Base-by-base conservation (phyloP, 2,329 filamentous ascomycete genomes). In the Proliferodiscus dingleyae region DNA sequence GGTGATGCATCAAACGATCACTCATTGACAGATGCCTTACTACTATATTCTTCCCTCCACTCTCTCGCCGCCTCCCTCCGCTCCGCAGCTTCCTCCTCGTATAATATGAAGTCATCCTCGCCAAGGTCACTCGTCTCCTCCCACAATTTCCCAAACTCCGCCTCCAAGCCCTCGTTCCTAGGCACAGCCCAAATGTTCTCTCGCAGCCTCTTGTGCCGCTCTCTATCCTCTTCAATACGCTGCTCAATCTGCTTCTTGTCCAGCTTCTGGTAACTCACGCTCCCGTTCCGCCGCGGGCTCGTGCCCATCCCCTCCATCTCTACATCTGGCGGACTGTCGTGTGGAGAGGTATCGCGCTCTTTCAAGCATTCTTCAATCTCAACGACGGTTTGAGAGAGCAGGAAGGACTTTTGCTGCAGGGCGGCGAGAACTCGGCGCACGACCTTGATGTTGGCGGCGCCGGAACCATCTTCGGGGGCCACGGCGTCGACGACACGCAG, bases 151-250 rank as follows among this genome's bases (percentile, higher is more conserved):
- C 83, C 78, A 68, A 89, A 83, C 67, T 97, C 91, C 28, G 41
- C 53, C 67, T 97, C 91, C 28, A 41, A 52, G 41, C 61, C 59
- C 15, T 52, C 52, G 6, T 83, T 78, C 21, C 78, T 73, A 23
- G 80, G 80, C 2, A 95, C 82, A 0, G 89, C 88, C 93, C 94
- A 98, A 52, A 95, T 94, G 58, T 83, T 89, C 69, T 98, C 93
- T 18, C 93, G 73, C 60, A 91, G 72, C 34, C 91, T 74, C 73
- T 98, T 98, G 66, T 98, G 94, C 34, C 93, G 74, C 66, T 98
- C 93, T 3, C 93, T 75, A 66, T 98, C 93, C 68, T 98, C 94
- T 59, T 98, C 94, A 52, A 98, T 95, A 32, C 93, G 77, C 70
- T 97, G 90, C 68, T 97, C 90, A 43, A 96, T 87, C 68, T 95